These are phyloP conservation scores for Candida succiphila DNA, from an alignment of 805 yeast species.

Conservation along the genomic window DNA sequence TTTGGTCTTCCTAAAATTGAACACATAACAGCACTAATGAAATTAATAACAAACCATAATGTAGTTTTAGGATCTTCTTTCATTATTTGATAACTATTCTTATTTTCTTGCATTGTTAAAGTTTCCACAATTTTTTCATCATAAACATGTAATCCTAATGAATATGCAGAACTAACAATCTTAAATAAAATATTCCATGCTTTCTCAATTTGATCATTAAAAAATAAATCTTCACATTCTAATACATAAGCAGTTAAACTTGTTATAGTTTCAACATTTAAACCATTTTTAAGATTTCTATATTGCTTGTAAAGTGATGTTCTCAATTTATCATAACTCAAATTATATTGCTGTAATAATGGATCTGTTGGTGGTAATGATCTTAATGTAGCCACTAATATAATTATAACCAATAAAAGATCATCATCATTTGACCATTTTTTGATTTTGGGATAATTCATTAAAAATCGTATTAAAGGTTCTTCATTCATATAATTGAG, in stretches of 20 bases:
- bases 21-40: slow-evolving; percentile 37
- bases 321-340: slow-evolving; percentile 14
- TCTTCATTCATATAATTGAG: slow-evolving; percentile 27
- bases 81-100: slow-evolving; percentile 17
- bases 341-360: slow-evolving; percentile 11
- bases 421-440: slow-evolving; percentile 43
- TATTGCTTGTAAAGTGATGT: slow-evolving; percentile 28
- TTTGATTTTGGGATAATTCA: slow-evolving; percentile 21
- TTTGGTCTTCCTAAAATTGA: slow-evolving; percentile 45
- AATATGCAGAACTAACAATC: slow-evolving; percentile 37
- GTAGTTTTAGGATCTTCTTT: slow-evolving; percentile 29
- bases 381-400: slow-evolving; percentile 30
- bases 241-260: slow-evolving; percentile 39
- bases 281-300: slow-evolving; percentile 34
- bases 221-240: slow-evolving; percentile 41
- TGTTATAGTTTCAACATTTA: slow-evolving; percentile 35
- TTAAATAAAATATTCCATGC: slow-evolving; percentile 43
- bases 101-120: slow-evolving; percentile 20
- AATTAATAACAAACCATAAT: slow-evolving; percentile 40
- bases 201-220: slow-evolving; percentile 38
- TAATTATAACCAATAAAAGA: slow-evolving; percentile 32
- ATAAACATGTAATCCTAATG: slow-evolving; percentile 41
- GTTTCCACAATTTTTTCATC: slow-evolving; percentile 22
- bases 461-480: slow-evolving; percentile 26
- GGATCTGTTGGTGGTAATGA: slow-evolving; percentile 20